Conservation (phyloP, 495 filamentous ascomycete species). For the Aspergillus bridgeri region DNA sequence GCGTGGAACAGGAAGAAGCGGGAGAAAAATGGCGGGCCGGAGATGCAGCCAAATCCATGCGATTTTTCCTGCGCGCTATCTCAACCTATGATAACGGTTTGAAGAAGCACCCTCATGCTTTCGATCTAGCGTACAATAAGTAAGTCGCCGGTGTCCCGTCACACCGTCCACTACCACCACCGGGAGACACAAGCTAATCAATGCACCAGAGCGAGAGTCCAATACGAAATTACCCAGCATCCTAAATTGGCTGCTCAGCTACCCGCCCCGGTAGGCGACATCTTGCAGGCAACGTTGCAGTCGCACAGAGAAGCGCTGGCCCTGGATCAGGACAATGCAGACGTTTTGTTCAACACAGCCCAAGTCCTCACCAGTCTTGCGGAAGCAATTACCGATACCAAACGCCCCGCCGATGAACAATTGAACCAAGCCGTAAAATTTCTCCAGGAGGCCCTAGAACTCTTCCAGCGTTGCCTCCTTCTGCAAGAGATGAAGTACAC, state of each 20-base stretch:
- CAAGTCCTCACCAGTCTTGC: slow-evolving; percentile 65
- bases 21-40: slow-evolving; percentile 73
- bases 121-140: slow-evolving; percentile 76
- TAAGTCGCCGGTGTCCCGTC: slow-evolving; percentile 26
- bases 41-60: slow-evolving; percentile 63
- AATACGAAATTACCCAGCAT: slow-evolving; percentile 64
- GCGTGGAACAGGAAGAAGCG: slow-evolving; percentile 64
- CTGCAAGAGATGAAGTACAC: slow-evolving; percentile 55
- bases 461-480: slow-evolving; percentile 60
- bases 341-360: slow-evolving; percentile 65
- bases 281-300: slow-evolving; percentile 54
- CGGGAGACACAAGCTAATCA: slow-evolving; percentile 1
- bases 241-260: slow-evolving; percentile 54
- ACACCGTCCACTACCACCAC: slow-evolving; percentile 4
- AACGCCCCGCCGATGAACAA: slow-evolving; percentile 37
- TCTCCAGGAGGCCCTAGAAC: slow-evolving; percentile 58
- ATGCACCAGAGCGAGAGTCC: slow-evolving; percentile 51
- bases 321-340: slow-evolving; percentile 58
- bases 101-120: slow-evolving; percentile 51
- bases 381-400: slow-evolving; percentile 52
- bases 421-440: slow-evolving; percentile 40
- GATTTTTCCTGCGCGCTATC: slow-evolving; percentile 67
- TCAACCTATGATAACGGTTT: slow-evolving; percentile 61
- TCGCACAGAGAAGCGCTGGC: slow-evolving; percentile 58
- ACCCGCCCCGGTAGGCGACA: slow-evolving; percentile 44